Base-by-base conservation (phyloP, 805 yeast species). In the Metschnikowia cubensis region DNA sequence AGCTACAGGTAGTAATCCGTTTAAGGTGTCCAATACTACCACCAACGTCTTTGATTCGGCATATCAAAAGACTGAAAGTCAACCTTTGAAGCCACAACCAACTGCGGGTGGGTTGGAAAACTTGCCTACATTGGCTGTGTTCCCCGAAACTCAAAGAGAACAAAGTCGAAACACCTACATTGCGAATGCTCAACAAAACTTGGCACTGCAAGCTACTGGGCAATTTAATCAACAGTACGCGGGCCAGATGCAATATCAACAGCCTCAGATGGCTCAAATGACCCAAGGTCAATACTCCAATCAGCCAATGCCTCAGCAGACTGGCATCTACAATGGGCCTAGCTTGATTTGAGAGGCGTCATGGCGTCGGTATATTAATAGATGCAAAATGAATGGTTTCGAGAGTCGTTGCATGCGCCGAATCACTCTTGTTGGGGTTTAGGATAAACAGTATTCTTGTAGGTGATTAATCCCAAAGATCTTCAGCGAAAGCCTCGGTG, bases 51-150 rank as follows among this genome's bases (percentile, higher is more conserved):
- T 73, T 47, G 54, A 63, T 45, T 42, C 53, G 14, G 68, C 57
- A 20, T 41, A 58, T 6, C 50, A 57, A 50, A 53, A 62, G 46
- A 56, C 53, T 31, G 60, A 57, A 25, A 49, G 47, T 29, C 66
- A 55, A 49, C 52, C 66, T 45, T 49, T 77, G 56, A 67, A 72
- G 58, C 69, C 74, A 14, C 85, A 81, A 59, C 77, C 81, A 2
- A 84, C 89, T 1, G 86, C 89, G 33, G 92, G 91, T 3, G 92
- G 91, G 0, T 73, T 83, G 52, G 91, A 86, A 60, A 70, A 71
- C 45, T 64, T 85, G 40, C 84, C 84, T 8, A 85, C 90, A 0
- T 68, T 79, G 3, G 80, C 89, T 2, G 87, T 84, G 7, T 86
- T 84, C 58, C 89, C 88, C 0, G 82, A 83, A 57, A 50, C 62